These are phyloP conservation scores for Lactarius deliciosus DNA, from an alignment of 768 basidiomycete species.

Conservation along the genomic window DNA sequence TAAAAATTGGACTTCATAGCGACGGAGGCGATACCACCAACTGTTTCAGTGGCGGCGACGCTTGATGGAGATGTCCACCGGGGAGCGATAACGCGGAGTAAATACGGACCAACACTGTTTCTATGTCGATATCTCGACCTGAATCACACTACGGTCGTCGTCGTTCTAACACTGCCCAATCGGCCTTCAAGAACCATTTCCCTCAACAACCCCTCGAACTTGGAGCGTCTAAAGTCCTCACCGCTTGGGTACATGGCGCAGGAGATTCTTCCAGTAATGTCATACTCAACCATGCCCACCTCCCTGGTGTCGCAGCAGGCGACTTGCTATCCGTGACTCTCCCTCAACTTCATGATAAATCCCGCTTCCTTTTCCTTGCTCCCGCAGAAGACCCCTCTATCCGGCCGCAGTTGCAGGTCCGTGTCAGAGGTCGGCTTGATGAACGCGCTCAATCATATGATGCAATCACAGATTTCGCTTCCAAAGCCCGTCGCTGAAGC, in stretches of 20 bases:
- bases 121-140: constrained; percentile 60
- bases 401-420: constrained; percentile 67
- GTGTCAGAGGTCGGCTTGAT: neutral
- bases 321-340: constrained; percentile 62
- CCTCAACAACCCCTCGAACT: constrained; percentile 47
- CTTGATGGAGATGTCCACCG: neutral
- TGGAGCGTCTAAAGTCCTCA: constrained; percentile 63
- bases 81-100: neutral
- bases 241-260: constrained; percentile 72
- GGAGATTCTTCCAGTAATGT: constrained; percentile 59
- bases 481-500: constrained; percentile 70
- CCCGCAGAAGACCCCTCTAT: constrained; percentile 59
- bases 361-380: constrained; percentile 61
- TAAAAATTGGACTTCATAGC: neutral
- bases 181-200: constrained; percentile 51
- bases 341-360: constrained; percentile 43
- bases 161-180: constrained; percentile 75
- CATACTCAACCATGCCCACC: constrained; percentile 68
- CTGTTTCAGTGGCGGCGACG: neutral
- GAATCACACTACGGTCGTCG: constrained; percentile 66
- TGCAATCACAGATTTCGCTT: constrained; percentile 60
- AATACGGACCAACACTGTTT: neutral
- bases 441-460: constrained; percentile 7
- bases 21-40: neutral
- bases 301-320: constrained; percentile 78